phyloP scores from a whole-genome alignment of 1,284 basidiomycete species.

The Leccinum pachyderme region DNA sequence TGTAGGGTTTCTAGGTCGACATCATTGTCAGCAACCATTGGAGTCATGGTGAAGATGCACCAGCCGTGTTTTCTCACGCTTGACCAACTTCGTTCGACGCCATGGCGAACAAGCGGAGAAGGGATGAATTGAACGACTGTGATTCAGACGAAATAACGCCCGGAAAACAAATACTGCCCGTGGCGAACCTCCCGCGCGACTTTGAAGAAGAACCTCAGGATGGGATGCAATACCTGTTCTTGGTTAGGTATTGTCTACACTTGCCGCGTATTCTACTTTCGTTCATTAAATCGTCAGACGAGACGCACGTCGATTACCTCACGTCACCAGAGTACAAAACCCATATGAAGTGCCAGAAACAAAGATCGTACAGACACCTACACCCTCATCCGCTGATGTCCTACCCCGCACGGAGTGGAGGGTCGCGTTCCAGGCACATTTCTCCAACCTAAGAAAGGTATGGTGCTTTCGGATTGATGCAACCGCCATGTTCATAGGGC shows the following conservation, averaged over 20 bases:
- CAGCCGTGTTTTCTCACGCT: conserved; percentile 21
- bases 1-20: conserved; percentile 65
- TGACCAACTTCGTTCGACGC: neutral
- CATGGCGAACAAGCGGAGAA: conserved; percentile 49
- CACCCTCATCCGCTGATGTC: conserved; percentile 11
- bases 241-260: conserved; percentile 57
- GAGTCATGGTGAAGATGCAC: conserved; percentile 8
- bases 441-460: conserved; percentile 66
- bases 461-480: conserved; percentile 3
- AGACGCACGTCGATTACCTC: conserved; percentile 62
- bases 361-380: conserved; percentile 18
- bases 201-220: conserved; percentile 67
- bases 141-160: conserved; percentile 54
- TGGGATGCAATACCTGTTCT: conserved; percentile 78
- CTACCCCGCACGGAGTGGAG: conserved; percentile 70
- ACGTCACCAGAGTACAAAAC: conserved; percentile 58
- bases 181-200: conserved; percentile 65
- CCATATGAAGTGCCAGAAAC: conserved; percentile 52
- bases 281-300: conserved; percentile 43
- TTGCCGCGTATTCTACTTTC: conserved; percentile 14
- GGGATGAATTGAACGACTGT: conserved; percentile 42
- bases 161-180: conserved; percentile 68
- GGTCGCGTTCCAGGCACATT: conserved; percentile 50
- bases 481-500: conserved; percentile 8
- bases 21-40: conserved; percentile 40